A percentile compares a stretch with the other conserved stretches of the same genome.
phyloP scores from a whole-genome alignment of 176 grass and related monocot genomes.

The Rhynchospora pubera region DNA sequence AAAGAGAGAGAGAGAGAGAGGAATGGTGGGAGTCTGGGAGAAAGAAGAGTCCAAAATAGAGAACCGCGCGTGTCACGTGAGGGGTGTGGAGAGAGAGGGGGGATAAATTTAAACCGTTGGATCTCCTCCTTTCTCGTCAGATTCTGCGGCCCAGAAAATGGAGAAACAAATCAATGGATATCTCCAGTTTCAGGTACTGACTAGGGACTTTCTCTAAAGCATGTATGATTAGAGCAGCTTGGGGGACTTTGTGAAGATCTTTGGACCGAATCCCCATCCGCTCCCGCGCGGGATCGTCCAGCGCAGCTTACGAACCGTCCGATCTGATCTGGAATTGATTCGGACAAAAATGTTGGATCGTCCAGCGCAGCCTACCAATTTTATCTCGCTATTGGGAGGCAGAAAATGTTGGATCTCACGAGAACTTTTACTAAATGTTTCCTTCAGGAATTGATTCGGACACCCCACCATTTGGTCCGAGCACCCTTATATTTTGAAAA shows the following conservation, averaged over 20 bases:
- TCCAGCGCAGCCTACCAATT: too few species aligned
- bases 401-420: not conserved
- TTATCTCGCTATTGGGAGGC: not conserved
- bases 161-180: not conserved
- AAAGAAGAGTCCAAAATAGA: conserved; percentile 1
- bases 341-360: too few species aligned
- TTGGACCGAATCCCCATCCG: too few species aligned
- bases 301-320: too few species aligned
- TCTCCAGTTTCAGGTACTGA: not conserved
- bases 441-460: too few species aligned
- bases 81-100: not conserved
- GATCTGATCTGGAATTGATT: too few species aligned
- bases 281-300: too few species aligned
- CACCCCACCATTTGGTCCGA: too few species aligned
- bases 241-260: not conserved
- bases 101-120: conserved; percentile 10
- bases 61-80: conserved; percentile 4
- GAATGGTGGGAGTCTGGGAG: not conserved
- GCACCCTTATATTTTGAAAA: too few species aligned
- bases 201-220: not conserved
- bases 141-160: not conserved
- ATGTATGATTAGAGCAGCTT: too few species aligned
- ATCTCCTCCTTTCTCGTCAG: not conserved
- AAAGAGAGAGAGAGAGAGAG: not conserved
- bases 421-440: not conserved